phyloP scores from a whole-genome alignment of 176 grass and related monocot genomes.

The Luzula sylvatica region DNA sequence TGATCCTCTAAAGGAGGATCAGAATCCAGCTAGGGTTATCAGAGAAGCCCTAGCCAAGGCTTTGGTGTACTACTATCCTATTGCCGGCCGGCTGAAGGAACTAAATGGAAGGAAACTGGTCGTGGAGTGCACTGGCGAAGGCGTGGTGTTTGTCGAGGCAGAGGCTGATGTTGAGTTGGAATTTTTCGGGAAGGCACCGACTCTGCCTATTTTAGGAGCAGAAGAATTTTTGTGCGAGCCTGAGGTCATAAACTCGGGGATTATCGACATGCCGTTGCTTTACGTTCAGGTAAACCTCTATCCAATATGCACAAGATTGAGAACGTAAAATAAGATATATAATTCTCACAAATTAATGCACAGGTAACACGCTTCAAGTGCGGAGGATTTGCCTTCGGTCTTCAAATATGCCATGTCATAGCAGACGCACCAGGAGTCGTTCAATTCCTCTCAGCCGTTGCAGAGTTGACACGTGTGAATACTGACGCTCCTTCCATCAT shows the following conservation, averaged over 20 bases:
- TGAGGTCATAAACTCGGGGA: conserved; percentile 15
- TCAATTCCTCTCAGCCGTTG: conserved; percentile 54
- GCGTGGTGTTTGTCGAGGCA: conserved; percentile 57
- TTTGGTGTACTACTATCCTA: conserved; percentile 58
- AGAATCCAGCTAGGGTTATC: conserved; percentile 45
- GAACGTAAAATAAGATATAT: neutral
- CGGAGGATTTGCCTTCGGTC: conserved; percentile 57
- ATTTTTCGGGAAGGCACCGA: conserved; percentile 44
- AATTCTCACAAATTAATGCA: neutral
- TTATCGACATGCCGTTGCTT: conserved; percentile 36
- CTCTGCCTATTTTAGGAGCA: conserved; percentile 48
- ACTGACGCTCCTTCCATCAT: conserved; percentile 18
- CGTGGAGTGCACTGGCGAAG: conserved; percentile 45
- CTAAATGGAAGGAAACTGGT: conserved; percentile 38
- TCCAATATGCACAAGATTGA: neutral
- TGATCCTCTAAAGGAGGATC: conserved; percentile 26
- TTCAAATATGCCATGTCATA: conserved; percentile 44
- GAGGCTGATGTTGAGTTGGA: conserved; percentile 42
- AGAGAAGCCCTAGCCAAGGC: too few species aligned
- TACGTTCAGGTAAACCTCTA: conserved; percentile 35
- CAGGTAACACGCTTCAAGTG: conserved; percentile 58
- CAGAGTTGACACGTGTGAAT: conserved; percentile 41
- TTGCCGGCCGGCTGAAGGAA: conserved; percentile 53
- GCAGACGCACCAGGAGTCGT: conserved; percentile 45
- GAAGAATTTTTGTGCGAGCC: conserved; percentile 32